Evolutionary conservation across 208 protist genomes (phyloP).

Genomic region (Trichomonas tenax): DNA sequence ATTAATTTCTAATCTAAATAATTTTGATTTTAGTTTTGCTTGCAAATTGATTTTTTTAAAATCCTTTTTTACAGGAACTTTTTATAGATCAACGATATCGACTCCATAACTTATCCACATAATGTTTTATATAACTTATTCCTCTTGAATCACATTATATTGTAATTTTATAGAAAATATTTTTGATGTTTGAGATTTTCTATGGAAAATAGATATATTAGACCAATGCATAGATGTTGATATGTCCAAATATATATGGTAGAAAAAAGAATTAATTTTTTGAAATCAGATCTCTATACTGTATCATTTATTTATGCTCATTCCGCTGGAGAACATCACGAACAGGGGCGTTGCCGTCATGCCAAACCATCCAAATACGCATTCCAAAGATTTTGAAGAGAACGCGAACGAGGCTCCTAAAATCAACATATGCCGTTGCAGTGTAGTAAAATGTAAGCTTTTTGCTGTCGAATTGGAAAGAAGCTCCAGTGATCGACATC

Average conservation of each 20-base stretch:
- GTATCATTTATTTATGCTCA: constrained; percentile 7
- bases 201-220: no score
- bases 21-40: no score
- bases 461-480: not conserved
- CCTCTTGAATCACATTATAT: no score
- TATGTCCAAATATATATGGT: not conserved
- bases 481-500: not conserved
- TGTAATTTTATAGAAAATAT: no score
- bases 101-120: no score
- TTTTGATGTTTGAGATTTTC: no score
- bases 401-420: not conserved
- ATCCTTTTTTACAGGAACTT: no score
- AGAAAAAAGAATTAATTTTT: not conserved
- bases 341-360: not conserved
- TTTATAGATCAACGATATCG: no score
- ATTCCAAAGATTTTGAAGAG: not conserved
- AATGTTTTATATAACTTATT: no score
- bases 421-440: not conserved
- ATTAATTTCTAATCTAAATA: no score
- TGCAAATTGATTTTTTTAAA: no score
- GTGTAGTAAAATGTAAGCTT: not conserved
- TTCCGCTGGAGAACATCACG: not conserved
- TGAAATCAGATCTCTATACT: not conserved
- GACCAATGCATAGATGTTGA: not conserved
- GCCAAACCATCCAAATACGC: constrained; percentile 19